These are phyloP conservation scores for Cinnamomum micranthum DNA, from an alignment of 164 flowering plant species.

Conservation along the genomic window DNA sequence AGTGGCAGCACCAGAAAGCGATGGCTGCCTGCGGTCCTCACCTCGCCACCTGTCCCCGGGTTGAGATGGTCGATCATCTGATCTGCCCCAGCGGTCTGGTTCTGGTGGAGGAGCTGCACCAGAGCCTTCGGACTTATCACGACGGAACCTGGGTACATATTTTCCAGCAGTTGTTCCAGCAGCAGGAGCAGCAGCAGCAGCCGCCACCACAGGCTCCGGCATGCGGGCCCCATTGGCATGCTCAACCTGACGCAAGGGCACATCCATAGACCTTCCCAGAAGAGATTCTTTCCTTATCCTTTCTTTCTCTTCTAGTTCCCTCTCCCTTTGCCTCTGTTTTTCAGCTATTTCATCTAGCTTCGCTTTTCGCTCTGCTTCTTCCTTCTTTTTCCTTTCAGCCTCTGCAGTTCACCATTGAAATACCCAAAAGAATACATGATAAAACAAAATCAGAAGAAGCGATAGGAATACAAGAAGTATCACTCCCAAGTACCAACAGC, in stretches of 20 bases:
- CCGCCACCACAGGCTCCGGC: slow-evolving; percentile 25
- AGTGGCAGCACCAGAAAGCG: slow-evolving; percentile 10
- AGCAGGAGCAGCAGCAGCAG: slow-evolving; percentile 37
- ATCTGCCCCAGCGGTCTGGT: slow-evolving; percentile 38
- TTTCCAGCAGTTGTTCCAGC: slow-evolving; percentile 28
- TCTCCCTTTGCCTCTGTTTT: slow-evolving; percentile 75
- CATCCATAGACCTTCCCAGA: slow-evolving; percentile 38
- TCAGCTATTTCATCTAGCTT: slow-evolving; percentile 84
- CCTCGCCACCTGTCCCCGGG: slow-evolving; percentile 32
- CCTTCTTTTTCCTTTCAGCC: slow-evolving; percentile 69
- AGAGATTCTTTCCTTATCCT: slow-evolving; percentile 47
- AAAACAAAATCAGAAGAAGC: not conserved
- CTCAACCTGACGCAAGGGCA: slow-evolving; percentile 26
- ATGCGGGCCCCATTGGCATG: slow-evolving; percentile 21
- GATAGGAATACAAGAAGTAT: not conserved
- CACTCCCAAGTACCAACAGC: not conserved
- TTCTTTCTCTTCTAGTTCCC: slow-evolving; percentile 71
- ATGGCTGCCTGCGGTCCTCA: slow-evolving; percentile 29
- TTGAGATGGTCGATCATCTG: slow-evolving; percentile 25
- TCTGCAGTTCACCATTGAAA: slow-evolving; percentile 36
- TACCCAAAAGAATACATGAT: not conserved
- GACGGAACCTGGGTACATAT: slow-evolving; percentile 54
- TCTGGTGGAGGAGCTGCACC: slow-evolving; percentile 34
- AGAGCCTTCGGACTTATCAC: slow-evolving; percentile 18
- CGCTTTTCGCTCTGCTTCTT: slow-evolving; percentile 72